Evolutionary conservation across 2,329 filamentous ascomycete genomes (phyloP).

Genomic region (Cordyceps pruinosa): DNA sequence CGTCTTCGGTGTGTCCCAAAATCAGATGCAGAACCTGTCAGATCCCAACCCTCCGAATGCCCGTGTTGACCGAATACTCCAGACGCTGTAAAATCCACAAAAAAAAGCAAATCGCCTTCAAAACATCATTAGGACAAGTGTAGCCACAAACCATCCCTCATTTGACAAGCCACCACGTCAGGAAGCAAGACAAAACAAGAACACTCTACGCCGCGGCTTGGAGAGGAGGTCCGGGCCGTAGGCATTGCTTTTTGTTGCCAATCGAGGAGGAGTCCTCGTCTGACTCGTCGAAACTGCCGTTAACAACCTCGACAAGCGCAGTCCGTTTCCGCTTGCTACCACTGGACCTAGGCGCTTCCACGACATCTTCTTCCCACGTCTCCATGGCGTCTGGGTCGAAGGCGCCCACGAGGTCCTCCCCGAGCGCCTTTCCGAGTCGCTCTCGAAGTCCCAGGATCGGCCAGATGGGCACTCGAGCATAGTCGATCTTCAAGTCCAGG

Average conservation of each 20-base stretch:
- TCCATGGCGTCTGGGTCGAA: constrained; percentile 36
- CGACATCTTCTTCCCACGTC: constrained; percentile 35
- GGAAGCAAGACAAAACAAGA: not conserved
- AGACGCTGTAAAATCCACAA: not conserved
- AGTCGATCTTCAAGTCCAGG: constrained; percentile 38
- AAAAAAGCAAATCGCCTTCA: not conserved
- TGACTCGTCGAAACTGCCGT: constrained; percentile 34
- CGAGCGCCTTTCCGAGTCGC: constrained; percentile 46
- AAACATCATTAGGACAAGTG: not conserved
- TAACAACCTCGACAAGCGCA: constrained; percentile 31
- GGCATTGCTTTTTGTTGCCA: constrained; percentile 24
- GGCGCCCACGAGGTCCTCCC: constrained; percentile 41
- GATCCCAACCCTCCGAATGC: not conserved
- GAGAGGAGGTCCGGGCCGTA: constrained; percentile 22
- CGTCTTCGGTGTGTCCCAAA: not conserved
- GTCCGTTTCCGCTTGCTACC: constrained; percentile 30
- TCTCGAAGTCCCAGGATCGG: constrained; percentile 49
- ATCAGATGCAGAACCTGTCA: not conserved
- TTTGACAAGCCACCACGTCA: too few relatives aligned
- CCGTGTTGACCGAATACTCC: not conserved
- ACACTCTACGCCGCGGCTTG: not conserved
- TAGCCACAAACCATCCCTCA: too few relatives aligned
- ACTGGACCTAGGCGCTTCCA: constrained; percentile 25
- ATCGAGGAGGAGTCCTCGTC: constrained; percentile 24
- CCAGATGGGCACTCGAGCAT: constrained; percentile 45